Evolutionary conservation across 192 early-diverging fungal genomes (phyloP).

Genomic region (Phlyctochytrium planicorne): DNA sequence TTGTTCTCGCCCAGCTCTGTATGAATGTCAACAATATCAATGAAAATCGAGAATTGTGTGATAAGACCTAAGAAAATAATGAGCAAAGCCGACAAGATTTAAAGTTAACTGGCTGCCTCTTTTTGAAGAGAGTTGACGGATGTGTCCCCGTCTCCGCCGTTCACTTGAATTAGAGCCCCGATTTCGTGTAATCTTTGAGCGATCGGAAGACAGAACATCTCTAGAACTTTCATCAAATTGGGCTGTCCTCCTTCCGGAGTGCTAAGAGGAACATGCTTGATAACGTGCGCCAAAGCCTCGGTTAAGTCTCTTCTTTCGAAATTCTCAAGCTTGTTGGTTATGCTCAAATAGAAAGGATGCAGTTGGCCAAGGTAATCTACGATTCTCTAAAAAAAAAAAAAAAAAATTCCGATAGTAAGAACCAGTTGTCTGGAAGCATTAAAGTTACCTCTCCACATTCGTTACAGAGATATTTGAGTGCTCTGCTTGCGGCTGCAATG

Average conservation of each 20-base stretch:
- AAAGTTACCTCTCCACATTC: conserved; percentile 79
- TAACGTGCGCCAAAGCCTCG: conserved; percentile 84
- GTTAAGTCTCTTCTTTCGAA: conserved; percentile 78
- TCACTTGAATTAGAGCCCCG: conserved; percentile 39
- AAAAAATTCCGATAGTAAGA: too few relatives aligned
- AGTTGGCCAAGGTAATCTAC: conserved; percentile 76
- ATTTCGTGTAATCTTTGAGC: conserved; percentile 70
- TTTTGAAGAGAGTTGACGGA: conserved; percentile 21
- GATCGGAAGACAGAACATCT: conserved; percentile 71
- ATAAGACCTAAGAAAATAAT: conserved; percentile 45
- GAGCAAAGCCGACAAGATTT: conserved; percentile 24
- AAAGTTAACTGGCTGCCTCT: conserved; percentile 20
- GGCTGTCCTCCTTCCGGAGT: neutral
- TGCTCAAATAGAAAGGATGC: conserved; percentile 78
- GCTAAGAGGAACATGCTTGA: conserved; percentile 71
- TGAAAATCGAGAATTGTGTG: conserved; percentile 62
- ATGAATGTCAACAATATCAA: conserved; percentile 54
- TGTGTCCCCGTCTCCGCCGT: conserved; percentile 36
- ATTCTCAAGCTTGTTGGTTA: conserved; percentile 63
- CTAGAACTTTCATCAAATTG: conserved; percentile 59
- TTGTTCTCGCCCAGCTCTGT: conserved; percentile 47
- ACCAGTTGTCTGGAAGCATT: neutral
- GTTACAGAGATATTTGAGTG: conserved; percentile 87
- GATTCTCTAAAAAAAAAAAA: conserved; percentile 52
- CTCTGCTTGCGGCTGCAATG: conserved; percentile 79